Conservation (phyloP, 2,329 filamentous ascomycete genomes). For the Thermoascus crustaceus region DNA sequence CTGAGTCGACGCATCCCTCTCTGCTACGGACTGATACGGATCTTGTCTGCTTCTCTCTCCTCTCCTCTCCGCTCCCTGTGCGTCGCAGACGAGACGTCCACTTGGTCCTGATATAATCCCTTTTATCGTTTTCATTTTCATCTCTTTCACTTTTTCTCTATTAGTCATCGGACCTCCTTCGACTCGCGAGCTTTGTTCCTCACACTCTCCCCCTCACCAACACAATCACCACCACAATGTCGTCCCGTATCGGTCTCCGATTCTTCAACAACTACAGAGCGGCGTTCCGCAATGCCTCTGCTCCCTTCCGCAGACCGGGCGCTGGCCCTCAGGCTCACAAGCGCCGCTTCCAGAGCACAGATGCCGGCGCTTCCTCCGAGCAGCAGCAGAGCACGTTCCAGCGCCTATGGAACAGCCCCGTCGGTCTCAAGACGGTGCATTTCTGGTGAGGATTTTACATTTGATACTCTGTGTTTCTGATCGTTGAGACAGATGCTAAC, state of each 20-base stretch:
- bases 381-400: constrained; percentile 51
- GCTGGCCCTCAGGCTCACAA: too few species aligned
- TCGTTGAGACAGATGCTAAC: constrained; percentile 9
- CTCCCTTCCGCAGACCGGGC: constrained; percentile 44
- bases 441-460: constrained; percentile 62
- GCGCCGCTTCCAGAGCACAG: constrained; percentile 65
- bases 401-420: constrained; percentile 73
- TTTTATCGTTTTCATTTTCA: too few species aligned
- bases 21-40: too few species aligned
- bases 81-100: neutral
- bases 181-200: constrained; percentile 11
- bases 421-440: constrained; percentile 88
- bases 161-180: constrained; percentile 5
- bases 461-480: neutral
- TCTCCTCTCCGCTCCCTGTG: constrained; percentile 1
- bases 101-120: too few species aligned
- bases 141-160: too few species aligned
- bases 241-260: constrained; percentile 51
- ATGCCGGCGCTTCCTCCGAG: constrained; percentile 39
- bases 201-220: constrained; percentile 10
- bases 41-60: neutral
- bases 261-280: constrained; percentile 44
- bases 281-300: constrained; percentile 48
- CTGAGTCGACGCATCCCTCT: too few species aligned
- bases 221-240: constrained; percentile 35